Base-by-base conservation (phyloP, 345 rosid genomes). In the Leavenworthia alabamica region DNA sequence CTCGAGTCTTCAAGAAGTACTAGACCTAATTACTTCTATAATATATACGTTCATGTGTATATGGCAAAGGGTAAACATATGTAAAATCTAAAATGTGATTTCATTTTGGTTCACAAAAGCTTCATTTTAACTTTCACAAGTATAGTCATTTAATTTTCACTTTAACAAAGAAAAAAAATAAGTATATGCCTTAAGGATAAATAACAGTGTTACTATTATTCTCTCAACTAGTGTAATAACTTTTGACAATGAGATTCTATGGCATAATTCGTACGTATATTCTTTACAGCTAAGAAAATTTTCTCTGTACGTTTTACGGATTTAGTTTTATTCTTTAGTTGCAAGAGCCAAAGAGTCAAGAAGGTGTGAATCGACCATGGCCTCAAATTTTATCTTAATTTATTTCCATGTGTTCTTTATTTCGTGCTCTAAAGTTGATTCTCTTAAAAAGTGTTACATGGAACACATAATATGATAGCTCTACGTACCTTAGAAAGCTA, bases 211-310 rank as follows among this genome's bases (percentile, higher is more conserved):
- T 16, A 6, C 13, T 8, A 41, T 41, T 1, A 4, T 44, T 46
- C 22, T 46, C 2, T 22, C 8, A 46, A 46, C 8, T 14, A 12
- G 10, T 7, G 24, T 20, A 54, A 10, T n/a, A n/a, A n/a, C 52
- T 36, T 23, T 62, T 36, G 56, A 48, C 15, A 36, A 35, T 23
- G 35, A 35, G 46, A 14, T 29, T 47, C 5, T 23, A 36, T 31
- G 33, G 17, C 58, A 52, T 31, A 82, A 27, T 49, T 49, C 36
- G 36, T 49, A 35, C 61, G 67, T 60, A 68, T 60, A 60, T 68
- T 50, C 66, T 17, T 26, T 36, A 47, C 74, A 70, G 17, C 58
- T 44, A 53, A 53, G 15, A 54, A 36, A 47, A 19, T 54, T 46
- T 43, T 23, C 4, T 23, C 55, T 62, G 13, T 26, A 60, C 56